A percentile compares a stretch with the other conserved stretches of the same genome.
Conservation (phyloP, 2,329 filamentous ascomycete genomes). For the Septoria petroselini region DNA sequence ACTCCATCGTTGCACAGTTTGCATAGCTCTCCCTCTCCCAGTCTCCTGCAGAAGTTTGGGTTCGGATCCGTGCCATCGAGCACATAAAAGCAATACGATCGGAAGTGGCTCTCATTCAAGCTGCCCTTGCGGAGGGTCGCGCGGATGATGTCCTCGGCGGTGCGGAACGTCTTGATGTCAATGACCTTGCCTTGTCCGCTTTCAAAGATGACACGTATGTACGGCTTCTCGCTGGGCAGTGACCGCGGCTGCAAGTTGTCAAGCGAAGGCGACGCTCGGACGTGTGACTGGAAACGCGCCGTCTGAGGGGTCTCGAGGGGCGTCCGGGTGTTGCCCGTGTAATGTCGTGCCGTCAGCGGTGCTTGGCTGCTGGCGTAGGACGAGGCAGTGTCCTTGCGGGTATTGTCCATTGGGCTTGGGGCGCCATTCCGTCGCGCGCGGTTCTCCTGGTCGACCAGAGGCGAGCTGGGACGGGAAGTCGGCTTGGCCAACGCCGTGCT, state of each 20-base stretch:
- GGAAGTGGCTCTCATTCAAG: conserved; percentile 82
- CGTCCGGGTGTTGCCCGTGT: conserved; percentile 44
- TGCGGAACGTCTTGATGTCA: conserved; percentile 86
- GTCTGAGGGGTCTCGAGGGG: conserved; percentile 62
- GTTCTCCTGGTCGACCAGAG: conserved; percentile 59
- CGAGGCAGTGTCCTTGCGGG: conserved; percentile 50
- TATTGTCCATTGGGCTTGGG: conserved; percentile 56
- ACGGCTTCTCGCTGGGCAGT: conserved; percentile 77
- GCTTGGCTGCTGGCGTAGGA: conserved; percentile 45
- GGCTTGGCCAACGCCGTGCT: conserved; percentile 45
- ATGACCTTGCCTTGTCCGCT: conserved; percentile 89
- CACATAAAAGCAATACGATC: conserved; percentile 96
- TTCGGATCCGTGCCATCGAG: conserved; percentile 81
- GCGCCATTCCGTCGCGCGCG: conserved; percentile 57
- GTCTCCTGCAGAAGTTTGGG: conserved; percentile 72
- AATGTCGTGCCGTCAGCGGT: conserved; percentile 42
- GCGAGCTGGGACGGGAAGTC: conserved; percentile 68
- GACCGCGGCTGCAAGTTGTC: conserved; percentile 66
- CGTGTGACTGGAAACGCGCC: conserved; percentile 64
- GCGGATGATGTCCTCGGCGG: conserved; percentile 87
- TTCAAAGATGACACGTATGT: conserved; percentile 90
- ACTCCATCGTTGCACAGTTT: conserved; percentile 84
- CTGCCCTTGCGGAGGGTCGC: conserved; percentile 84
- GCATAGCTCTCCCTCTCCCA: conserved; percentile 85
- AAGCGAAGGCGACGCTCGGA: conserved; percentile 76